Base-by-base conservation (phyloP, 148 eudicot species). In the Fagopyrum esculentum region DNA sequence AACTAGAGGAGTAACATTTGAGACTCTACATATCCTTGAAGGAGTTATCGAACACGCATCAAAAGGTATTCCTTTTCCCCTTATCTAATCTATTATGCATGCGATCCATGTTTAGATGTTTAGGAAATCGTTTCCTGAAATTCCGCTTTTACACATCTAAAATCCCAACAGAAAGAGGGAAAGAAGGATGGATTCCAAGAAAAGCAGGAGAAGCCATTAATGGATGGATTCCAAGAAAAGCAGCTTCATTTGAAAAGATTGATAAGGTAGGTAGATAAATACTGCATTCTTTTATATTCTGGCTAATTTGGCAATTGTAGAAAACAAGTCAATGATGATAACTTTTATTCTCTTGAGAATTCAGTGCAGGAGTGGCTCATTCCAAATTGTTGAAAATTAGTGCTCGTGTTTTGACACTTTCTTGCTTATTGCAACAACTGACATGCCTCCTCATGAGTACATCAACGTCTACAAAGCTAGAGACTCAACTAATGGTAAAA, bases 391-490 rank as follows among this genome's bases (percentile, higher is more conserved):
- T 45, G 68, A 57, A 49, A 54, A n/a, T 54, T 40, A 16, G 43
- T 22, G 47, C 49, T 74, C 57, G 29, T 44, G 9, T 61, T 30
- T 63, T 13, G 26, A 43, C 46, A 17, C 5, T 5, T 54, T 30
- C 35, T 45, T 74, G 59, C 52, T 51, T 13, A 10, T 60, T 54
- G n/a, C 29, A 64, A 92, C 96, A 89, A 90, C 81, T 96, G 97
- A 48, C 90, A 87, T 84, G 97, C 96, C 66, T 90, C 97, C 12
- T 22, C 26, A 22, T 22, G 26, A 22, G 26, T 92, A 92, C 79
- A 92, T 96, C 82, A 92, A 90, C 83, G 97, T 92, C 76, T 92
- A 90, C 85, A 92, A 90, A 87, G 97, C 97, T 55, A 90, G 83
- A 72, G 97, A 92, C 81, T 82, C 81, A 57, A 45, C 86, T 13